These are phyloP conservation scores for Globisporangium echinulatum DNA, from an alignment of 352 stramenopile genomes.

Conservation along the genomic window DNA sequence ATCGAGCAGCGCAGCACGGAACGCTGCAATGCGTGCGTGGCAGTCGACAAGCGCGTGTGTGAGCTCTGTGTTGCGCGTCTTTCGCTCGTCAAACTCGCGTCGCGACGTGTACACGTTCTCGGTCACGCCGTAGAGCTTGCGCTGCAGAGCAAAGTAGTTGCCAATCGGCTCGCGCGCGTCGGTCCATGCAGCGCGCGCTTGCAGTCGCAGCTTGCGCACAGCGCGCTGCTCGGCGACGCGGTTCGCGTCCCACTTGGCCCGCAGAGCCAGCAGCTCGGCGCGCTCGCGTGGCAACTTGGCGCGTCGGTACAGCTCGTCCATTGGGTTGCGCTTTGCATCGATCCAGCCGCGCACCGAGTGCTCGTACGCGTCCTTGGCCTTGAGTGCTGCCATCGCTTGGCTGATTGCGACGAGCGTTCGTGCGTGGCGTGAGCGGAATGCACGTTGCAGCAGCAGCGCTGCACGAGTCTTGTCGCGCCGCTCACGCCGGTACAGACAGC, in stretches of 20 bases:
- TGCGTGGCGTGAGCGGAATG: conserved; percentile 35
- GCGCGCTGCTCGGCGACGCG: conserved; percentile 35
- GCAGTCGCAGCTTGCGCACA: conserved; percentile 36
- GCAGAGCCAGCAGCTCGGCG: conserved; percentile 30
- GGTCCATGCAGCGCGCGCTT: conserved; percentile 20
- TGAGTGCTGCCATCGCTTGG: conserved; percentile 39
- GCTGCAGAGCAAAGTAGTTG: conserved; percentile 32
- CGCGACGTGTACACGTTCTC: conserved; percentile 66
- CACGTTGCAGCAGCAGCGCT: conserved; percentile 36
- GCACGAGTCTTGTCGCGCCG: conserved; percentile 27
- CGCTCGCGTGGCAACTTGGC: conserved; percentile 42
- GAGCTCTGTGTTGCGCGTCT: conserved; percentile 21
- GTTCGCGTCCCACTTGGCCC: conserved; percentile 46
- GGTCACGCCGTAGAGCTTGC: conserved; percentile 59
- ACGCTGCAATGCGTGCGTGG: conserved; percentile 23
- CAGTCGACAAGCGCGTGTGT: conserved; percentile 26
- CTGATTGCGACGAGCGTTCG: conserved; percentile 52
- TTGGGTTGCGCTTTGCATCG: conserved; percentile 50
- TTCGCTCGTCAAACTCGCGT: conserved; percentile 29
- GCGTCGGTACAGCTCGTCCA: conserved; percentile 57
- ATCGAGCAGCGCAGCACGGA: conserved; percentile 35
- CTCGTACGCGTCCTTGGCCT: conserved; percentile 52
- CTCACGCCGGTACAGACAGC: conserved; percentile 17
- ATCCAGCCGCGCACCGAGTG: conserved; percentile 40
- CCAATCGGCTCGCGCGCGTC: conserved; percentile 31